These are phyloP conservation scores for Rugonectria rugulosa DNA, from an alignment of 2,329 filamentous ascomycete species.

Conservation along the genomic window DNA sequence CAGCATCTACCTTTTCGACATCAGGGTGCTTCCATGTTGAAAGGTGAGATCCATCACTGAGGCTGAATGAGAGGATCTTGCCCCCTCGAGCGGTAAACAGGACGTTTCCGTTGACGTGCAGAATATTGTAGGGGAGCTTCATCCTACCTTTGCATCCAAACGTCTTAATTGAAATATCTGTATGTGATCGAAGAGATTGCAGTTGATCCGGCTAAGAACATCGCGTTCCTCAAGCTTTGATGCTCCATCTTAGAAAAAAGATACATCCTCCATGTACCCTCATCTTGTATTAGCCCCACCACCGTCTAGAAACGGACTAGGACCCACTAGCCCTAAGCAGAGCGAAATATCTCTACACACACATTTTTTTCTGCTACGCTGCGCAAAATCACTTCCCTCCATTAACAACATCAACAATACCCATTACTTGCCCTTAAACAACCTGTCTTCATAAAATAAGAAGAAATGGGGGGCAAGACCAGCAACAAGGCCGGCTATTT, in stretches of 20 bases:
- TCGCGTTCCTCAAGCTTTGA: slow-evolving; percentile 29
- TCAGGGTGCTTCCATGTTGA: slow-evolving; percentile 67
- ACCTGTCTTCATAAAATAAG: slow-evolving; percentile 92
- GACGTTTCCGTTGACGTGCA: slow-evolving; percentile 62
- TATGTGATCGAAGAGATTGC: slow-evolving; percentile 7
- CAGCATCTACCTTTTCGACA: slow-evolving; percentile 44
- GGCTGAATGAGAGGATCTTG: slow-evolving; percentile 72
- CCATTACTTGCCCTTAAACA: slow-evolving; percentile 84
- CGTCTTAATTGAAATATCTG: slow-evolving; percentile 6
- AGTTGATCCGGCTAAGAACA: slow-evolving; percentile 15
- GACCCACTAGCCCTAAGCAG: slow-evolving; percentile 48
- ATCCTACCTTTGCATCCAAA: slow-evolving; percentile 39
- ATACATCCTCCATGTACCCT: slow-evolving; percentile 44
- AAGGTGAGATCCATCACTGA: slow-evolving; percentile 64
- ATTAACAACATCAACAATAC: slow-evolving; percentile 39
- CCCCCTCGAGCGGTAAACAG: slow-evolving; percentile 79
- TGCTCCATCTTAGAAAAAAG: slow-evolving; percentile 39
- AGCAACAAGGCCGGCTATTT: slow-evolving; percentile 96
- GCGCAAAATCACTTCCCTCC: slow-evolving; percentile 35
- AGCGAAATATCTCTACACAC: slow-evolving; percentile 39
- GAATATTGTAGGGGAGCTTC: slow-evolving; percentile 70
- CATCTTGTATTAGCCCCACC: slow-evolving; percentile 17
- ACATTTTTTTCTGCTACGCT: slow-evolving; percentile 36
- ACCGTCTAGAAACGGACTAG: slow-evolving; percentile 37
- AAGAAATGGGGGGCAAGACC: slow-evolving; percentile 99